Evolutionary conservation across 2,329 filamentous ascomycete species (phyloP).

Genomic region (Aspergillus ochraceoroseus): DNA sequence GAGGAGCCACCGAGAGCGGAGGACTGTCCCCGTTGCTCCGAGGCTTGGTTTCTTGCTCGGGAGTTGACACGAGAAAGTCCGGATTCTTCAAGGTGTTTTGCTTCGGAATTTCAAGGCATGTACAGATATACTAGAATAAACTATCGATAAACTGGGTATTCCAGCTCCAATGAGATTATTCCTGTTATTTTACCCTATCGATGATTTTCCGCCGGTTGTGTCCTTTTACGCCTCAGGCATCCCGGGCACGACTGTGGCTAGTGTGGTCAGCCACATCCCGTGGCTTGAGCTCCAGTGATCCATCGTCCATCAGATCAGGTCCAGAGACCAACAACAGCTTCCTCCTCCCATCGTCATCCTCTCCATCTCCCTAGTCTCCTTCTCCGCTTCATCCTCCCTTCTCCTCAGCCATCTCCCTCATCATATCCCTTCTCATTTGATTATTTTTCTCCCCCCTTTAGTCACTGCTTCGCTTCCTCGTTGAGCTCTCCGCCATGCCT

Average conservation of each 20-base stretch:
- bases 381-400: slow-evolving; percentile 11
- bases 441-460: neutral
- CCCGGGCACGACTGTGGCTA: slow-evolving; percentile 2
- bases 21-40: slow-evolving; percentile 26
- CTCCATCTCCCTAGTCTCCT: neutral
- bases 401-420: slow-evolving; percentile 3
- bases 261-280: slow-evolving; percentile 8
- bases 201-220: no score
- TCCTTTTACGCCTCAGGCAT: slow-evolving; percentile 17
- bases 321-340: slow-evolving; percentile 14
- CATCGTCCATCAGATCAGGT: no score
- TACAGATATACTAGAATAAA: no score
- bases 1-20: slow-evolving; percentile 19
- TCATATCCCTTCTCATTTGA: neutral
- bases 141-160: no score
- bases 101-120: no score
- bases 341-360: slow-evolving; percentile 14
- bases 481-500: slow-evolving; percentile 62
- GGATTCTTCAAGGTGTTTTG: no score
- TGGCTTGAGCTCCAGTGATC: slow-evolving; percentile 21
- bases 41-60: slow-evolving; percentile 26
- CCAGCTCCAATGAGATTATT: no score
- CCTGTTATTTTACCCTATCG: no score
- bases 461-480: neutral
- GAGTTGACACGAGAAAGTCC: slow-evolving; percentile 3